Conservation (phyloP, 208 protist genomes). For the Trichomonas vaginalis region DNA sequence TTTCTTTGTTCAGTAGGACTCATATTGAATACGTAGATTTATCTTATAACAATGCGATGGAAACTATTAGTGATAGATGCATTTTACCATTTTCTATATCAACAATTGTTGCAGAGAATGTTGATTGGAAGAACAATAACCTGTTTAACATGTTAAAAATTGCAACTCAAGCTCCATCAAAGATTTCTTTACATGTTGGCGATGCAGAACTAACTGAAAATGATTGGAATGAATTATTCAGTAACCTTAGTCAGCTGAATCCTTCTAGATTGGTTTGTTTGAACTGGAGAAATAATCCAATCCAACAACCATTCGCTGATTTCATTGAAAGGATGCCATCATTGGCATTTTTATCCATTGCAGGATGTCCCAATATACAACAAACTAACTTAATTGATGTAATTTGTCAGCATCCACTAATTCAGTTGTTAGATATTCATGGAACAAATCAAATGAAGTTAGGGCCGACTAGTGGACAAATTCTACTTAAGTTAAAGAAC, state of each 20-base stretch:
- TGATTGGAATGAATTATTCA: not conserved
- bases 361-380: not conserved
- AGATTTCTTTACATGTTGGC: not conserved
- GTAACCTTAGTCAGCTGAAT: not conserved
- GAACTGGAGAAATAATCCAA: not conserved
- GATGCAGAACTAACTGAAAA: not conserved
- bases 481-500: not conserved
- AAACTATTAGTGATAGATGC: not conserved
- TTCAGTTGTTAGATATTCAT: not conserved
- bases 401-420: not conserved
- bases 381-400: not conserved
- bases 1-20: not conserved
- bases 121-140: not conserved
- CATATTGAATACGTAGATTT: not conserved
- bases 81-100: not conserved
- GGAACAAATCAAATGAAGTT: not conserved
- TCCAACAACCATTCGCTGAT: not conserved
- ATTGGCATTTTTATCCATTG: not conserved
- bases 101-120: not conserved
- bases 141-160: not conserved
- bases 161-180: not conserved
- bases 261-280: not conserved
- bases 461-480: not conserved
- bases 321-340: not conserved
- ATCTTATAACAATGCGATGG: not conserved